Evolutionary conservation across 2,329 filamentous ascomycete genomes (phyloP), one percentile per base, ranked within the genome.

Genomic region (Beauveria rudraprayagi): DNA sequence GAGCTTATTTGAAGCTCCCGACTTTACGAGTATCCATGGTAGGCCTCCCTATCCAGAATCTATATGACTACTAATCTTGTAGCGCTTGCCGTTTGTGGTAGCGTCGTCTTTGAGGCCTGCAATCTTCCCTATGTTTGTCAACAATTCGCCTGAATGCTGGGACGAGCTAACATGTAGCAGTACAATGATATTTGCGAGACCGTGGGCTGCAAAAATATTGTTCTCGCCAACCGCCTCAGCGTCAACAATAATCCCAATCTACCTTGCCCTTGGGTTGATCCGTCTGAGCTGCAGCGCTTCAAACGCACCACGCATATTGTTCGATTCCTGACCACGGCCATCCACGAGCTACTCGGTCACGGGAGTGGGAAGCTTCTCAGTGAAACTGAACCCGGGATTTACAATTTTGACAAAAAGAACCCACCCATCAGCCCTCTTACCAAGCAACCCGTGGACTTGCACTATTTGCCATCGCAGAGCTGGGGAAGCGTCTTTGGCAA

Each of bases 1-100:
- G 69, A 83, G 85, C 67, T 81, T 83, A 60, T 90, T 91, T 69
- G 75, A 88, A 9, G 83, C 83, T 43, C 88, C 88, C 0, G 87
- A 90, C 68, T 91, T 91, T 69, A 88, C 87, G 1, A 87, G 83
- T 9, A 76, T 91, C 3, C 87, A 91, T 67, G 82, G 89, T 61
- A 70, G 84, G 64, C 34, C 22, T 11, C 26, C 11, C 11, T n/a
- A 7, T 41, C 16, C 17, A 46, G 24, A n/a, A n/a, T 40, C 7
- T 11, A 40, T 3, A 4, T 30, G 24, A 24, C 2, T 11, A 8
- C 34, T 43, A 26, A 54, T 22, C 17, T 11, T 40, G 5, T 19
- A 56, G 53, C 53, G 6, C 40, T 56, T 46, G 53, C 41, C n/a
- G 41, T 56, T 11, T 46, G 3, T n/a, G 53, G 53, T 26, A 56